phyloP scores from a whole-genome alignment of 495 filamentous ascomycete species.

The Annulohypoxylon stygium region DNA sequence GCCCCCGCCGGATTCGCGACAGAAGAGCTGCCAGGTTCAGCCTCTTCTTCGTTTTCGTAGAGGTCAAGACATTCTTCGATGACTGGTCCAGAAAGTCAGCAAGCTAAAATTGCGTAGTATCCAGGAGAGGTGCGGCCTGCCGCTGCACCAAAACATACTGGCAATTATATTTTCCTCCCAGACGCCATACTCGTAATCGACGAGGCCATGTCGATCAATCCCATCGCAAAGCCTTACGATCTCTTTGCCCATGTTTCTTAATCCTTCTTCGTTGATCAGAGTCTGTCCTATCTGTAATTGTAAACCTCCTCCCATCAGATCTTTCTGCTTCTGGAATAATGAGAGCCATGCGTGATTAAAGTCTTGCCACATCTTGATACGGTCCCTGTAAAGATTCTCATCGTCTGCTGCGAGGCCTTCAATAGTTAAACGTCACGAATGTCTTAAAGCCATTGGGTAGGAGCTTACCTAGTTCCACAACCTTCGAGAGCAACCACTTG shows the following conservation, averaged over 20 bases:
- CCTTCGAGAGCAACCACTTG: slow-evolving; percentile 86
- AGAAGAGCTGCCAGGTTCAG: slow-evolving; percentile 39
- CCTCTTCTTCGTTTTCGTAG: slow-evolving; percentile 58
- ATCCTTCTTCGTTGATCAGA: slow-evolving; percentile 73
- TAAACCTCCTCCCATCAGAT: slow-evolving; percentile 74
- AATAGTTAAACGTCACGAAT: slow-evolving; percentile 38
- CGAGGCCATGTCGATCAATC: slow-evolving; percentile 88
- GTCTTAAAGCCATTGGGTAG: slow-evolving; percentile 29
- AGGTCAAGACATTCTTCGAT: slow-evolving; percentile 76
- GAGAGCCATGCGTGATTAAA: slow-evolving; percentile 97
- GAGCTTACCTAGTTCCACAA: slow-evolving; percentile 83
- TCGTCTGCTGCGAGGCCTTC: slow-evolving; percentile 74
- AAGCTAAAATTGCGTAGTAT: slow-evolving; percentile 16
- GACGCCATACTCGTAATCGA: slow-evolving; percentile 97
- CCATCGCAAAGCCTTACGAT: slow-evolving; percentile 85
- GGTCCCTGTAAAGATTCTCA: slow-evolving; percentile 73
- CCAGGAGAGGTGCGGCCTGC: not conserved
- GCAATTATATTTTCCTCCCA: slow-evolving; percentile 94
- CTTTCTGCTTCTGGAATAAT: slow-evolving; percentile 87
- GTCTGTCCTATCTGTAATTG: slow-evolving; percentile 71
- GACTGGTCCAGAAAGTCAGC: slow-evolving; percentile 59
- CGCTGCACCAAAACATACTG: slow-evolving; percentile 66
- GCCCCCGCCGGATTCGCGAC: slow-evolving; percentile 38
- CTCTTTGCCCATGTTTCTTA: slow-evolving; percentile 85
- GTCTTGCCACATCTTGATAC: slow-evolving; percentile 88